Conservation (phyloP, 73 alveolate genomes). For the Uronychia binucleata region DNA sequence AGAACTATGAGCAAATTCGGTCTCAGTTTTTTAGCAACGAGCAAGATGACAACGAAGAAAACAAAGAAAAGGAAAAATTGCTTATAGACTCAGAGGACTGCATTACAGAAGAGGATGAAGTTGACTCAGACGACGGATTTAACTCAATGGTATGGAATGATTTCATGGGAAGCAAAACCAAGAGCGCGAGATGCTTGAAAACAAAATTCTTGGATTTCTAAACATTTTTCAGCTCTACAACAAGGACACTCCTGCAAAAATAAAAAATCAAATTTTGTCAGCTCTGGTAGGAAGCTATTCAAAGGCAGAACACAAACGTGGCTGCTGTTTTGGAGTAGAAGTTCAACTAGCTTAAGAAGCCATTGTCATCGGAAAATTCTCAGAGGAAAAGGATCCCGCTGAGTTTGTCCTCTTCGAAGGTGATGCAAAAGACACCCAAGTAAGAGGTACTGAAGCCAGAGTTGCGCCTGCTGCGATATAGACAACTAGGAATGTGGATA, state of each 20-base stretch:
- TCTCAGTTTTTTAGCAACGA: too few species aligned
- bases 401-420: neutral
- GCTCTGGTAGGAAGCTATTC: neutral
- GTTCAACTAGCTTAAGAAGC: neutral
- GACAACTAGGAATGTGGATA: neutral
- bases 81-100: conserved; percentile 3
- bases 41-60: neutral
- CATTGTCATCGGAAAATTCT: neutral
- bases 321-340: neutral
- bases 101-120: conserved; percentile 8
- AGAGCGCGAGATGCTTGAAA: neutral
- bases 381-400: neutral
- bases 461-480: neutral
- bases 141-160: neutral
- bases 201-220: neutral
- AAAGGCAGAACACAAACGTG: neutral
- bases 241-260: neutral
- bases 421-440: neutral
- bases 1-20: too few species aligned
- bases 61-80: neutral
- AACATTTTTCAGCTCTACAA: neutral
- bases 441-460: neutral
- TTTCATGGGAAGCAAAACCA: neutral
- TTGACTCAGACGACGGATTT: neutral
- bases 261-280: too few species aligned